These are phyloP conservation scores for Picea engelmannii DNA, from an alignment of 83 land plant species.

Conservation along the genomic window DNA sequence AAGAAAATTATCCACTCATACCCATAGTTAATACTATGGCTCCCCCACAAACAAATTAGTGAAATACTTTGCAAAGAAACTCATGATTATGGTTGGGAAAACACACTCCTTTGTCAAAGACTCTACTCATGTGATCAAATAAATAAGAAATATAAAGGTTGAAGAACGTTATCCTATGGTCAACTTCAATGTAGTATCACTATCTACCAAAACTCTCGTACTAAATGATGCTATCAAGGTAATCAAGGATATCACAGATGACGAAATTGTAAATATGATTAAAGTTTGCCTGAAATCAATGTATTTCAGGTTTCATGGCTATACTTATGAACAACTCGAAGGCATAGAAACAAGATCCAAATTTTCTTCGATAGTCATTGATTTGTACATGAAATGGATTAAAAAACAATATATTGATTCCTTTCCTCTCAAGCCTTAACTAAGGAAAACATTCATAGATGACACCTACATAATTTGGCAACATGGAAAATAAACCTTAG, in stretches of 20 bases:
- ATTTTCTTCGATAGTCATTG: neutral
- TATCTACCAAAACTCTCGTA: neutral
- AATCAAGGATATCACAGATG: neutral
- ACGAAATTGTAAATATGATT: neutral
- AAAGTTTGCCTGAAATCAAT: neutral
- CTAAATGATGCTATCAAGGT: neutral
- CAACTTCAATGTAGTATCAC: neutral
- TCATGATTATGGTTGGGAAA: too few species aligned
- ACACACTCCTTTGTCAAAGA: neutral
- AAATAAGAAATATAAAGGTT: neutral
- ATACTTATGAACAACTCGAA: neutral
- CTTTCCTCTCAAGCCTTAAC: neutral
- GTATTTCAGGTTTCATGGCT: neutral
- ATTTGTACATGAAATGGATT: neutral
- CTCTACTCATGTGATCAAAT: neutral
- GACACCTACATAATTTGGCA: neutral
- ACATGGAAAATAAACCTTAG: neutral
- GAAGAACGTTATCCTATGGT: neutral
- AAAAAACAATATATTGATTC: neutral
- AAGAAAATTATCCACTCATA: too few species aligned
- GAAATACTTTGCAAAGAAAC: too few species aligned
- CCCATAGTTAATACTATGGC: too few species aligned
- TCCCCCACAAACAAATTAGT: too few species aligned
- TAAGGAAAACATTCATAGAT: neutral
- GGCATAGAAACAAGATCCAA: neutral